Conservation (phyloP, 2,329 filamentous ascomycete species). For the Thielaviopsis populi region DNA sequence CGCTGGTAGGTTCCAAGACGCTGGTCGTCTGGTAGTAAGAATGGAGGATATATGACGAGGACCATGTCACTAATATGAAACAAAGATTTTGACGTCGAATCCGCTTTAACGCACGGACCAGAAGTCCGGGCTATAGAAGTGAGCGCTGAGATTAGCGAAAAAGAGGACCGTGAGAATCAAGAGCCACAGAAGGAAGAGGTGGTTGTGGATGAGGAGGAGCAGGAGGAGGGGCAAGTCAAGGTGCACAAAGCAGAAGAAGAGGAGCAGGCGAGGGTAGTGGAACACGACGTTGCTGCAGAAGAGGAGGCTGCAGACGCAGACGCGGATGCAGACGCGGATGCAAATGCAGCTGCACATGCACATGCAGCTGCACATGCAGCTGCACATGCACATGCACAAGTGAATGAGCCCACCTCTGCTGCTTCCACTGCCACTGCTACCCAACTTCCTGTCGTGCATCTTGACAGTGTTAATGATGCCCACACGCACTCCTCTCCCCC, state of each 20-base stretch:
- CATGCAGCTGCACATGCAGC: background rate
- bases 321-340: background rate
- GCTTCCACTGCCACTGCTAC: background rate
- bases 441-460: background rate
- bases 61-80: conserved; percentile 10
- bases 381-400: conserved; percentile 1
- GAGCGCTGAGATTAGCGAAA: background rate
- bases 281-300: background rate
- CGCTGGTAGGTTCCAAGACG: conserved; percentile 10
- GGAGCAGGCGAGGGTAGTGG: background rate
- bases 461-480: background rate
- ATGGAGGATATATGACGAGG: conserved; percentile 3
- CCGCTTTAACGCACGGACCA: conserved; percentile 1
- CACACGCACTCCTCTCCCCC: background rate
- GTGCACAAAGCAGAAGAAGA: background rate
- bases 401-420: background rate
- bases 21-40: background rate
- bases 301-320: background rate
- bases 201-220: background rate
- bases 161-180: background rate
- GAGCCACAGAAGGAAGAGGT: background rate
- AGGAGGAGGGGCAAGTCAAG: background rate
- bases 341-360: background rate
- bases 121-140: conserved; percentile 4
- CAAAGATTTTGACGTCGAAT: conserved; percentile 7